Base-by-base conservation (phyloP, 1,284 basidiomycete genomes). In the Apiotrichum siamense region DNA sequence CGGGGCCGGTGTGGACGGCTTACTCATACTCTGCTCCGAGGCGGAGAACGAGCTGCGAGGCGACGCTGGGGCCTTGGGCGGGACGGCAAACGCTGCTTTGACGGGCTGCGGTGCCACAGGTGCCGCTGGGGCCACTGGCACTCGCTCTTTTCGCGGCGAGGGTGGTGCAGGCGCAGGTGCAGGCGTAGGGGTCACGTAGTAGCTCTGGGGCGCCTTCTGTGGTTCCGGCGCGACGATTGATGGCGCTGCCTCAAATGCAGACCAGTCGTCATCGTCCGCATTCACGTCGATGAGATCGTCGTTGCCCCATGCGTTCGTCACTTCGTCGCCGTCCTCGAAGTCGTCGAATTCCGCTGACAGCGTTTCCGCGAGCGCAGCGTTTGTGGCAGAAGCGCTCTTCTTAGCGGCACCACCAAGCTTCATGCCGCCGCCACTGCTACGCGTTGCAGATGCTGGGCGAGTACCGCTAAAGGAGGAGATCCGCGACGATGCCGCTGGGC, bases 261-360 rank as follows among this genome's bases (percentile, higher is more conserved):
- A 86, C 92, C 92, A 96, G 68, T 96, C 92, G 64, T 85, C 91
- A 65, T 89, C 15, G 45, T 55, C 53, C 1, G 87, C 89, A 66
- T 91, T 85, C 10, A 96, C 83, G 62, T 96, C 90, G 70, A 94
- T 93, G 49, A 94, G 72, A 70, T 94, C 87, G 25, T 74, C 74
- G 18, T 54, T 74, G 5, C 83, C 84, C 84, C 86, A 89, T 0
- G 81, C 80, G 64, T 83, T 82, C 7, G 63, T 70, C 11, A 68
- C 67, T 13, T 66, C 65, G 20, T 72, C 76, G 4, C 77, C 76
- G 33, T 66, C 71, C n/a, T n/a, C n/a, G n/a, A n/a, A n/a, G 33
- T 77, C 76, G 26, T 78, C 79, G 25, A 79, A 75, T 47, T 79
- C 78, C 20, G 67, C 74, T 0, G 77, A 77, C 7, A 79, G 76